Percentiles rank a stretch among this genome's conserved stretches.
Evolutionary conservation across 306 rosid genomes (phyloP).

Genomic region (Trifolium subterraneum): DNA sequence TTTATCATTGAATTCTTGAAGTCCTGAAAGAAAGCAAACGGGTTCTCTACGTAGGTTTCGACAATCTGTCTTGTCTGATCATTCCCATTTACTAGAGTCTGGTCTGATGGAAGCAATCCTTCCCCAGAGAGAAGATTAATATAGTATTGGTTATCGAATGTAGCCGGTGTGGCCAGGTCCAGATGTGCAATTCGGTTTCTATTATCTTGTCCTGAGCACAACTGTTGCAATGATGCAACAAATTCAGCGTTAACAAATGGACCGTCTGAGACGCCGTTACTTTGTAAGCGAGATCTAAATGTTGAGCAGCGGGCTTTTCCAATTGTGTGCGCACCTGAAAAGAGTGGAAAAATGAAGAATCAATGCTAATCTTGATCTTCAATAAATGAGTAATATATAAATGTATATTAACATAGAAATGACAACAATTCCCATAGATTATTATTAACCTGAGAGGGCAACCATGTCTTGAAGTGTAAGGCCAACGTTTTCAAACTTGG

Average conservation of each 20-base stretch:
- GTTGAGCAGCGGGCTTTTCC: conserved; percentile 86
- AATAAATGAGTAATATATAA: not conserved
- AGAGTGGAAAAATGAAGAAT: not conserved
- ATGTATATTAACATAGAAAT: not conserved
- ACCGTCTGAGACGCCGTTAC: conserved; percentile 21
- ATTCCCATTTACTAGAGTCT: conserved; percentile 50
- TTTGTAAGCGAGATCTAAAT: conserved; percentile 63
- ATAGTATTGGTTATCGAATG: conserved; percentile 85
- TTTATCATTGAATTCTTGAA: conserved; percentile 70
- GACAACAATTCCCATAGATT: not conserved
- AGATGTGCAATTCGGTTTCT: conserved; percentile 53
- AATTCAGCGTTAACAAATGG: conserved; percentile 50
- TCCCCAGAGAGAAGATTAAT: conserved; percentile 75
- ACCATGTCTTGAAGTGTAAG: conserved; percentile 73
- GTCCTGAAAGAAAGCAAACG: conserved; percentile 62
- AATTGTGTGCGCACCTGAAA: conserved; percentile 76
- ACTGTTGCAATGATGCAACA: conserved; percentile 60
- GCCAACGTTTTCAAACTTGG: conserved; percentile 73
- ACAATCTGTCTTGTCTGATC: conserved; percentile 66
- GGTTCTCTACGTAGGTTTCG: conserved; percentile 58
- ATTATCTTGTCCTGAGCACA: conserved; percentile 57
- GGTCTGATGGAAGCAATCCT: conserved; percentile 84
- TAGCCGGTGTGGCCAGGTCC: conserved; percentile 74
- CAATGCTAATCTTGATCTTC: not conserved
- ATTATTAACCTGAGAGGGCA: conserved; percentile 74